These are phyloP conservation scores for Metarhizium humberi DNA, from an alignment of 2,329 filamentous ascomycete species.

Conservation along the genomic window DNA sequence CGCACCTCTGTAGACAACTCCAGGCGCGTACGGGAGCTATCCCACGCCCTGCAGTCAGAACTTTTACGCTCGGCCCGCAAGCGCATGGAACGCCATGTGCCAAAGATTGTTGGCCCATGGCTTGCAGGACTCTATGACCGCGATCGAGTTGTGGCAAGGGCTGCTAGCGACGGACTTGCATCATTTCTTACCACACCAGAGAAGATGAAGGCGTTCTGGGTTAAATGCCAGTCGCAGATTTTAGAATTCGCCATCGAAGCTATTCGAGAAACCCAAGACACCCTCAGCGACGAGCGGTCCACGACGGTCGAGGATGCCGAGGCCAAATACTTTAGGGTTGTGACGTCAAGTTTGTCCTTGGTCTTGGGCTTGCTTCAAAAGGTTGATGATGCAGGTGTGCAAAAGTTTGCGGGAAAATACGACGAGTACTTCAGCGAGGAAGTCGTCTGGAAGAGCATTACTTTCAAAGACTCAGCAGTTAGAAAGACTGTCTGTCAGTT, in stretches of 20 bases:
- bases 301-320: constrained; percentile 78
- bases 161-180: constrained; percentile 68
- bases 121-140: constrained; percentile 80
- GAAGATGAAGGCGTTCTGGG: constrained; percentile 70
- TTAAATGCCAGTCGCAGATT: constrained; percentile 70
- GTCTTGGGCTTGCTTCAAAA: constrained; percentile 41
- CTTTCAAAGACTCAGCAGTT: constrained; percentile 47
- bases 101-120: constrained; percentile 79
- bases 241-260: constrained; percentile 75
- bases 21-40: constrained; percentile 76
- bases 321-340: constrained; percentile 74
- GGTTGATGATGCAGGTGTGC: constrained; percentile 40
- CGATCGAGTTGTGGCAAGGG: constrained; percentile 64
- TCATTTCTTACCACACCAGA: constrained; percentile 71
- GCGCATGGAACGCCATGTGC: constrained; percentile 71
- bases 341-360: constrained; percentile 45
- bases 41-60: constrained; percentile 63
- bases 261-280: constrained; percentile 69
- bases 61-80: constrained; percentile 60
- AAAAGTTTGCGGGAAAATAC: constrained; percentile 53
- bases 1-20: constrained; percentile 84
- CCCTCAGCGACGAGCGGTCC: constrained; percentile 80
- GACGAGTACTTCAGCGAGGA: constrained; percentile 56
- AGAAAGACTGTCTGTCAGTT: constrained; percentile 44
- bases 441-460: constrained; percentile 58